phyloP scores from a whole-genome alignment of 805 yeast species.

The Brettanomyces custersianus region DNA sequence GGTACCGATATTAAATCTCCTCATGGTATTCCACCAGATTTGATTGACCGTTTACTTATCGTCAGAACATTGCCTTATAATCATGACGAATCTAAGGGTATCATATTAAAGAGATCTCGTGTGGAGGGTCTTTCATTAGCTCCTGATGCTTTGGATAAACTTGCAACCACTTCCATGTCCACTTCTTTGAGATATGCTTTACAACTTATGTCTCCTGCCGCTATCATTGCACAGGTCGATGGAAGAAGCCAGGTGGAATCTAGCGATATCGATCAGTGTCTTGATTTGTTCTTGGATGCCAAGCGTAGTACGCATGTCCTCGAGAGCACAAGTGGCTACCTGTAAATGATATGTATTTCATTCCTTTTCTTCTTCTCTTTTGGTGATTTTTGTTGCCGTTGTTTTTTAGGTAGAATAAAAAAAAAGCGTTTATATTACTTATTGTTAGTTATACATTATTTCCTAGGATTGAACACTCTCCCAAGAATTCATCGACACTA shows the following conservation, averaged over 20 bases:
- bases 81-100: conserved; percentile 77
- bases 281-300: conserved; percentile 79
- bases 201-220: conserved; percentile 83
- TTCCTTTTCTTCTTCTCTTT: neutral
- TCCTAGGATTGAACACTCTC: conserved; percentile 57
- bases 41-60: conserved; percentile 87
- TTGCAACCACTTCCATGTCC: conserved; percentile 84
- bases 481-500: conserved; percentile 60
- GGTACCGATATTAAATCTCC: conserved; percentile 89
- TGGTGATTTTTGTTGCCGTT: neutral
- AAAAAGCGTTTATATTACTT: conserved; percentile 11
- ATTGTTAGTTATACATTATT: neutral
- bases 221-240: conserved; percentile 67
- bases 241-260: conserved; percentile 58
- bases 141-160: conserved; percentile 74
- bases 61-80: conserved; percentile 77
- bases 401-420: conserved; percentile 45
- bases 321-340: conserved; percentile 37
- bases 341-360: conserved; percentile 4
- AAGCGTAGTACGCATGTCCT: conserved; percentile 82
- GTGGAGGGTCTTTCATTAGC: conserved; percentile 87
- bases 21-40: conserved; percentile 94
- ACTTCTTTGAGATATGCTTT: conserved; percentile 90
- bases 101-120: conserved; percentile 80
- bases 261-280: conserved; percentile 84